A percentile compares a stretch with the other conserved stretches of the same genome.
Evolutionary conservation across 2,329 filamentous ascomycete genomes (phyloP).

Genomic region (Pyrenophora teres): DNA sequence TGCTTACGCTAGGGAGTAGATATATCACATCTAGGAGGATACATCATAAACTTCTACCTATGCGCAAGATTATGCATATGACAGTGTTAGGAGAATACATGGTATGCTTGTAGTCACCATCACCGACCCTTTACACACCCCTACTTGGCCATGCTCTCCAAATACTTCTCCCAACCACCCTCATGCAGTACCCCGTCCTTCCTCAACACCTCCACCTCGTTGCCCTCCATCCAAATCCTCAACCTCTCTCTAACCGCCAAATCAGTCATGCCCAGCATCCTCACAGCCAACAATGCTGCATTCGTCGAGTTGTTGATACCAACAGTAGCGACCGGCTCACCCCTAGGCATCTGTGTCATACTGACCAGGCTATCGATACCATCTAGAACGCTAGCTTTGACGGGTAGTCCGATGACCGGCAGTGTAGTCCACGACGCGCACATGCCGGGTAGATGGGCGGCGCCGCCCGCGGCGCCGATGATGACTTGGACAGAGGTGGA

Average conservation of each 20-base stretch:
- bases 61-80: no score
- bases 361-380: constrained; percentile 57
- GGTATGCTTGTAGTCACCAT: no score
- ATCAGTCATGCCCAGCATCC: constrained; percentile 55
- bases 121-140: no score
- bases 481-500: constrained; percentile 50
- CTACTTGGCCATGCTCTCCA: constrained; percentile 48
- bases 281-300: constrained; percentile 54
- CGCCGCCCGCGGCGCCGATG: constrained; percentile 57
- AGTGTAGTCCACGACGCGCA: constrained; percentile 55
- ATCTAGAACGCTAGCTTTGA: constrained; percentile 56
- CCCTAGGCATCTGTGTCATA: constrained; percentile 58
- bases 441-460: constrained; percentile 59
- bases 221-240: constrained; percentile 64
- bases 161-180: constrained; percentile 62
- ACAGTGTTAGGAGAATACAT: no score
- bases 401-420: constrained; percentile 57
- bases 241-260: constrained; percentile 62
- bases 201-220: constrained; percentile 65
- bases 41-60: no score
- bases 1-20: no score
- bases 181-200: constrained; percentile 65
- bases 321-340: constrained; percentile 50
- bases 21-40: no score
- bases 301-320: constrained; percentile 55